These are phyloP conservation scores for Coniochaeta sp. DNA, from an alignment of 2,329 filamentous ascomycete species.

Conservation along the genomic window DNA sequence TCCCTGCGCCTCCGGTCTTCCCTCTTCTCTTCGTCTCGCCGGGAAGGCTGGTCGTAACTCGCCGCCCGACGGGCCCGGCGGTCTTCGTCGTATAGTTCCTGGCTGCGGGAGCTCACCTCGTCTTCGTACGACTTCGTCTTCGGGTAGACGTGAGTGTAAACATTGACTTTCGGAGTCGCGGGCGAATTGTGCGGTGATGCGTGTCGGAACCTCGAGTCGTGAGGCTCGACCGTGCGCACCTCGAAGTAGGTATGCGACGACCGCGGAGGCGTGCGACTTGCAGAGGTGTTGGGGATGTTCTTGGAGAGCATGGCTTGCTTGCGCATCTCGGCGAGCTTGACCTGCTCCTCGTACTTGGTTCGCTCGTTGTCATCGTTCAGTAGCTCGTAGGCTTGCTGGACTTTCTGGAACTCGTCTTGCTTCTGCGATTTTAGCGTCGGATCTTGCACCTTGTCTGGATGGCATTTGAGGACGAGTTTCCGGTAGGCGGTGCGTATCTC, in stretches of 20 bases:
- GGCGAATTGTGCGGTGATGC: slow-evolving; percentile 29
- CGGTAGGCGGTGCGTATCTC: slow-evolving; percentile 75
- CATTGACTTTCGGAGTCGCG: slow-evolving; percentile 15
- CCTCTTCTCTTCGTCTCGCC: slow-evolving; percentile 26
- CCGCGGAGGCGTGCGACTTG: slow-evolving; percentile 31
- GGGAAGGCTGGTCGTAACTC: slow-evolving; percentile 33
- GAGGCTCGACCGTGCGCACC: slow-evolving; percentile 41
- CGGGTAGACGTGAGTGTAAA: slow-evolving; percentile 26
- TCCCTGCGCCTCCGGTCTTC: slow-evolving; percentile 22
- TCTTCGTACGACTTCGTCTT: slow-evolving; percentile 40
- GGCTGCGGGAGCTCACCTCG: slow-evolving; percentile 28
- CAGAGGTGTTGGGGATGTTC: slow-evolving; percentile 35
- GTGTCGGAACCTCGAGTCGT: slow-evolving; percentile 4
- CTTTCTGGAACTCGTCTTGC: slow-evolving; percentile 82
- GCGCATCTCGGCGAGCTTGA: slow-evolving; percentile 59
- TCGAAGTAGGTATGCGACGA: slow-evolving; percentile 31
- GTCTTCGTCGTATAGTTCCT: slow-evolving; percentile 34
- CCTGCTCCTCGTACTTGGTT: slow-evolving; percentile 69
- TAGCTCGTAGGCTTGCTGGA: slow-evolving; percentile 89
- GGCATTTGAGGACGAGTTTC: slow-evolving; percentile 80
- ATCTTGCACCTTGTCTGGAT: slow-evolving; percentile 86
- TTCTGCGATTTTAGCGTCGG: slow-evolving; percentile 69
- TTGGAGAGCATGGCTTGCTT: slow-evolving; percentile 28
- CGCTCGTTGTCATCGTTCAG: slow-evolving; percentile 71
- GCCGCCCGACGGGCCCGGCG: slow-evolving; percentile 14